phyloP scores from a whole-genome alignment of 1,139 yeast species.

The Taiozyma sp. region DNA sequence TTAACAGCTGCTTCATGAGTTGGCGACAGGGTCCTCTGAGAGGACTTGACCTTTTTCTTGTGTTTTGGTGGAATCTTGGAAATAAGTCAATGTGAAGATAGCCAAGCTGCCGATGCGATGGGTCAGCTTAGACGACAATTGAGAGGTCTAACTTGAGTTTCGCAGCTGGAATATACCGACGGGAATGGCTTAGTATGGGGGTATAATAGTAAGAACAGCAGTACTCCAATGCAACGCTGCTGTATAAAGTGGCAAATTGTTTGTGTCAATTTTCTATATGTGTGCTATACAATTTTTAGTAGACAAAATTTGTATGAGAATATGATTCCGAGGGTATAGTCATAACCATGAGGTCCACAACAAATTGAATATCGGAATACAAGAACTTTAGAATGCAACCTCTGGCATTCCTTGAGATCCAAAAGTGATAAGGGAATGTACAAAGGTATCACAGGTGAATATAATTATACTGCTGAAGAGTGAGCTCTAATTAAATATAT shows the following conservation, averaged over 20 bases:
- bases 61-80: slow-evolving; percentile 2
- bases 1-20: background rate
- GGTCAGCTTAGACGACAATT: background rate
- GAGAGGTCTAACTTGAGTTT: background rate
- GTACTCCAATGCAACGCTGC: background rate
- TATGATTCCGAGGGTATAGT: background rate
- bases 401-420: too few relatives aligned
- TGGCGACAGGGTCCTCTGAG: background rate
- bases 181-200: background rate
- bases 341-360: too few relatives aligned
- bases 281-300: background rate
- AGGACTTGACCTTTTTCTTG: background rate
- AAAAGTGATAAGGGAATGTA: too few relatives aligned
- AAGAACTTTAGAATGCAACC: too few relatives aligned
- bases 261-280: background rate
- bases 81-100: background rate
- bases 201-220: background rate
- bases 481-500: too few relatives aligned
- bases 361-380: too few relatives aligned
- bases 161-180: too few relatives aligned
- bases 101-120: background rate
- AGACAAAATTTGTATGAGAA: background rate
- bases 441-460: too few relatives aligned
- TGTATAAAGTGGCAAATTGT: background rate
- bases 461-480: too few relatives aligned